Evolutionary conservation across 1,284 basidiomycete species (phyloP), one percentile per base, ranked within the genome.

Genomic region (Ceratobasidium sp.): DNA sequence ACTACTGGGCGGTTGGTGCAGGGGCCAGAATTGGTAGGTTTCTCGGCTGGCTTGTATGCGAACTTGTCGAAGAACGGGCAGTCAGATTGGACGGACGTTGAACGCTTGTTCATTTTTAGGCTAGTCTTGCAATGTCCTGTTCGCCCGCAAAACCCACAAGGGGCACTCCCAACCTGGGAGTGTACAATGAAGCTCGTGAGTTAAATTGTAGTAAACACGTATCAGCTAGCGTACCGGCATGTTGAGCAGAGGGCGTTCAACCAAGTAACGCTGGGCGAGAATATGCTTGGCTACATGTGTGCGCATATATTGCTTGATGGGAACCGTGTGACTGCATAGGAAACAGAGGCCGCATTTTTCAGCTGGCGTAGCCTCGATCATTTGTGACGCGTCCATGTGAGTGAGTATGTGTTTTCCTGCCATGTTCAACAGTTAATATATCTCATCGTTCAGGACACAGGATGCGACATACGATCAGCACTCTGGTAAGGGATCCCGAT

Each of bases 291-390:
- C 56, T 1, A 59, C 56, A 59, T 59, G 56, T 59, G 34, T 59
- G 13, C 56, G 56, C 56, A 59, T 59, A 34, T 1, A 37, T 5
- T 59, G 56, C 56, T 59, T 59, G 56, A 59, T 59, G 56, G 56
- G 56, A n/a, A 59, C 56, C 3, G 8, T 37, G 3, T 24, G 2
- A 2, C 51, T 14, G 51, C 51, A 54, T 31, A 24, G 31, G 16
- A 27, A 59, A n/a, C 34, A 59, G 3, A 2, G 6, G 56, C 13
- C 34, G 31, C 56, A 59, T 37, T 14, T 3, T 14, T 59, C 56
- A 37, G 24, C 56, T n/a, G 56, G 56, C 56, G 34, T 59, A 3
- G 16, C 16, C 11, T 54, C 29, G 8, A 54, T n/a, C 1, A 5
- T 54, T 22, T 54, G 29, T 3, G 53, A 31, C n/a, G 29, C 53